Base-by-base conservation (phyloP, 2,329 filamentous ascomycete species). In the Aurifilum marmelostoma region DNA sequence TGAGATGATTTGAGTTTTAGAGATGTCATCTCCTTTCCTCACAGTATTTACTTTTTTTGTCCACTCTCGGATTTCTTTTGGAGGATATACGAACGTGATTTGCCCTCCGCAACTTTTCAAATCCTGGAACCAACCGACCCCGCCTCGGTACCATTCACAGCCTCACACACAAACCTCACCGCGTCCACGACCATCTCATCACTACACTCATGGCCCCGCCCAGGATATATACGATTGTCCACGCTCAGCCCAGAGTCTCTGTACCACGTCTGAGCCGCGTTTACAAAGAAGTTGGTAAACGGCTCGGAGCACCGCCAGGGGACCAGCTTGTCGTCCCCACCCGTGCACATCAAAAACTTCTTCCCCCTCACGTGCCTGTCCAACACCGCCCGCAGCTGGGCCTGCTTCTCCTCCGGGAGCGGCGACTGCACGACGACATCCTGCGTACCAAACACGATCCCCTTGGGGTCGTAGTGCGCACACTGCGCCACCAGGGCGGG, bases 381-480 rank as follows among this genome's bases (percentile, higher is more conserved):
- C 0, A 89, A 77, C 7, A 88, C 73, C 2, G 75, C 72, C 16
- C 80, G 78, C 18, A 89, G 73, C 2, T 82, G 80, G 9, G 80
- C 77, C 58, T 83, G 79, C 60, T 86, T 82, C 1, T 77, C 73
- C 2, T 77, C 68, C 1, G 80, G 75, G 5, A 77, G 72, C 76
- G 72, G 63, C n/a, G 76, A 67, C 65, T 76, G 73, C 18, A 37
- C 71, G 8, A 85, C 75, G 5, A 85, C 75, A 4, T 78, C 69
- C 0, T 75, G 75, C 1, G 84, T 82, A 60, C 87, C 86, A 6
- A 97, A 89, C 12, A 97, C 79, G 8, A 96, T 81, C 1, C 87
- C 90, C 27, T 91, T 91, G 0, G 95, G 94, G 74, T 99, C 96
- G 69, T 85, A 87, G 66, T 85, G 85, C 29, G 84, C 80, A 39